phyloP scores from a whole-genome alignment of 345 rosid genomes.

The Aegle marmelos region DNA sequence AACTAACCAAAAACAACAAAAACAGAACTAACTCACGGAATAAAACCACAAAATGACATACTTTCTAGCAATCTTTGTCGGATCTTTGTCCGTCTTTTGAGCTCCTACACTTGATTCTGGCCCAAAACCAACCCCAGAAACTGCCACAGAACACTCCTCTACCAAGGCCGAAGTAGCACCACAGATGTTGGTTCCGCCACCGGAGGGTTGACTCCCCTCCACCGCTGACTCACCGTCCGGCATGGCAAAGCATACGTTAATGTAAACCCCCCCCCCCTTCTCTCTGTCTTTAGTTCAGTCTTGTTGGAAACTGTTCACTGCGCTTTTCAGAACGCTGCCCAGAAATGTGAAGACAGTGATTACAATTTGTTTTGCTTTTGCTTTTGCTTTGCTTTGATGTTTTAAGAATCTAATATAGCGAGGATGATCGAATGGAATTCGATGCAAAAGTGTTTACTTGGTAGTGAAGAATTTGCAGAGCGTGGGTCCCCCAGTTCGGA shows the following conservation, averaged over 20 bases:
- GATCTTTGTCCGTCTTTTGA: conserved; percentile 43
- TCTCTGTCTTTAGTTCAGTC: background rate
- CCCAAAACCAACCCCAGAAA: background rate
- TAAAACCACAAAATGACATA: conserved; percentile 10
- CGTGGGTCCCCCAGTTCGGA: background rate
- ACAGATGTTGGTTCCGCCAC: conserved; percentile 1
- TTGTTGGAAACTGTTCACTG: background rate
- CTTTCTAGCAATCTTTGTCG: conserved; percentile 55
- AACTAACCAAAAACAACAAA: background rate
- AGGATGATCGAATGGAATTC: background rate
- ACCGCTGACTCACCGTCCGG: conserved; percentile 20
- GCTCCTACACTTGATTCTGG: background rate
- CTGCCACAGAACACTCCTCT: background rate
- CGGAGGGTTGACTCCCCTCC: background rate
- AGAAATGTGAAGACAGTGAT: background rate
- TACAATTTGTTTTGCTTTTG: background rate
- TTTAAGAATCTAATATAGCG: background rate
- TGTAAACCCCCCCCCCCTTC: background rate
- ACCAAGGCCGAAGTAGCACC: background rate
- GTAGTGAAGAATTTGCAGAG: background rate
- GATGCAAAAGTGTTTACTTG: background rate
- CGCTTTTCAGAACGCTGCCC: background rate
- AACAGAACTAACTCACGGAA: background rate
- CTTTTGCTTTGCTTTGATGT: background rate
- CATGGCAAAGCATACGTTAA: conserved; percentile 10